Base-by-base conservation (phyloP, 805 yeast species). In the Zygosaccharomyces lentus region DNA sequence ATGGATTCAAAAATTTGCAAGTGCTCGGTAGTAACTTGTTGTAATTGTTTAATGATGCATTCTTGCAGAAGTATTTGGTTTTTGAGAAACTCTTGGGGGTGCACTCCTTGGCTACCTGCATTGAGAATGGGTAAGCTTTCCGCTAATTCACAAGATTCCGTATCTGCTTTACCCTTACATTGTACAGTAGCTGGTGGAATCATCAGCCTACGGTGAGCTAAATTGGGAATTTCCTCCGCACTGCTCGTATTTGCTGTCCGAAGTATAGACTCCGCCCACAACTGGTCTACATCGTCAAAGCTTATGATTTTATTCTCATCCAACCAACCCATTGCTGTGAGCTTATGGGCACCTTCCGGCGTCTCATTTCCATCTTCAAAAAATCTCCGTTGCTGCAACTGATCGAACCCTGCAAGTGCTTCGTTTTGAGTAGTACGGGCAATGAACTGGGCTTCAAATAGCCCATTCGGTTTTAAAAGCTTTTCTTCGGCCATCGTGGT, bases 201-300 rank as follows among this genome's bases (percentile, higher is more conserved):
- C 12, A 9, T 9, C 29, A 3, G 9, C 12, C 12, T 25, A 9
- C 8, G 12, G 12, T 25, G 8, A 25, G 3, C 8, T 9, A 25
- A 25, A 25, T 25, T 25, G 29, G 29, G 8, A 4, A 3, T 25
- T 9, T 25, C 29, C 29, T 25, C 12, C 29, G 7, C 2, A 25
- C 29, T 6, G 3, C 8, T 6, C 12, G 7, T 25, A 25, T 6
- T 17, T 15, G 23, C 19, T 24, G 23, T 23, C 26, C 32, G 13
- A 29, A 29, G 32, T 7, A 29, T 29, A 29, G 32, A 29, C 32
- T 29, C 48, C 10, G 41, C 45, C 55, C 55, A 51, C 30, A 45
- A 40, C 8, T 46, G 34, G 21, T 48, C 48, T n/a, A 44, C 37
- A 27, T 52, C 56, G 19, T 54, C 53, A 21, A 48, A 30, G 8